Conservation (phyloP, 2,329 filamentous ascomycete genomes). For the Grosmannia clavigera region DNA sequence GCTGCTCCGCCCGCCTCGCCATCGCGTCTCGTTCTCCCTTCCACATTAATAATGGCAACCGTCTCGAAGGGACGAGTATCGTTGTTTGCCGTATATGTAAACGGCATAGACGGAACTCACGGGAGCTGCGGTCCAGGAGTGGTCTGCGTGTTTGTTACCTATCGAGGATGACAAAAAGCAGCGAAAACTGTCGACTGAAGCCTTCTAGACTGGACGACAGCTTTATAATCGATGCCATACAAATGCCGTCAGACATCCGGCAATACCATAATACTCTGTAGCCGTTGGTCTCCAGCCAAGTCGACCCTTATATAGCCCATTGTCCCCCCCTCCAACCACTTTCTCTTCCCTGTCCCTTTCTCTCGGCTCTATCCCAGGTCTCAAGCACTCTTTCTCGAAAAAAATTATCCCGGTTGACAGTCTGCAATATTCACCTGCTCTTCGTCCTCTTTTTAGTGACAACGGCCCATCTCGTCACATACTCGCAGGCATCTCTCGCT, state of each 20-base stretch:
- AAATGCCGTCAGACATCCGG: neutral
- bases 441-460: neutral
- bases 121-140: neutral
- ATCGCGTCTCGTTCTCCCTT: neutral
- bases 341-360: neutral
- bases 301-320: neutral
- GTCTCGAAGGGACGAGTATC: neutral
- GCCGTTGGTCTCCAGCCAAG: neutral
- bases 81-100: neutral
- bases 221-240: neutral
- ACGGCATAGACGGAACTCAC: no score
- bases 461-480: neutral
- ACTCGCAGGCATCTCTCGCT: neutral
- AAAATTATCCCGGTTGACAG: neutral
- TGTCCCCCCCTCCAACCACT: neutral
- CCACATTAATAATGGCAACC: neutral
- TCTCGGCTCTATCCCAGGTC: neutral
- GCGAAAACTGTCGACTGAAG: neutral
- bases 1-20: neutral
- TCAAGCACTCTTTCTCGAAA: neutral
- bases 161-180: neutral
- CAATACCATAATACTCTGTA: neutral
- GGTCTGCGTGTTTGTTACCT: no score
- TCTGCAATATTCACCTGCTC: neutral
- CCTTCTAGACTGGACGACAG: neutral